Evolutionary conservation across 352 stramenopile genomes (phyloP), one percentile per base, ranked within the genome.

Genomic region (Phytophthora uliginosa): DNA sequence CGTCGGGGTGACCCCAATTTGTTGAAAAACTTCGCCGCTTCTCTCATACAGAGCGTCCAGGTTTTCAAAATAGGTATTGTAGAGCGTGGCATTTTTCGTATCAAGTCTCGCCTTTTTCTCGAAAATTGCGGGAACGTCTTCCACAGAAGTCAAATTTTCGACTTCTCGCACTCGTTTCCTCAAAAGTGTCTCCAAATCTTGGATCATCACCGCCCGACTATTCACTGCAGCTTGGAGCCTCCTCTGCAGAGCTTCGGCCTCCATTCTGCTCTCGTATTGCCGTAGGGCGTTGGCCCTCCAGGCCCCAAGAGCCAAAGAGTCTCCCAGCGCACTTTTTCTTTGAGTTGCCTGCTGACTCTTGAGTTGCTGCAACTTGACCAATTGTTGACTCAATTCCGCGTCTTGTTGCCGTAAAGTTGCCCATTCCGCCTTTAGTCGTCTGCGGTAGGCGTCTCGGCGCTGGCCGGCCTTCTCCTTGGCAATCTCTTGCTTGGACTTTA

Each of bases 391-490:
- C 40, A 83, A 59, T 26, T 70, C 65, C 1, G 2, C 55, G 45
- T 75, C 59, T 31, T 74, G 42, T 24, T 58, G 15, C 0, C 73
- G 61, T 53, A 83, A 62, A 42, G 63, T 73, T 40, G 61, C 60
- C 69, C 74, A 59, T 62, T 83, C 76, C 7, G 13, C 48, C 51
- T 83, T 81, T 10, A 76, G 71, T 2, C 71, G 67, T 18, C 63
- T 59, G n/a, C 76, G 76, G 28, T 81, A 79, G 20, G 66, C 63
- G 24, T 83, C 72, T 56, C 64, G 62, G 26, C 72, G 61, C 8
- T 69, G 54, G 12, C 66, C 72, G 0, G 72, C 72, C 51, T 73
- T 71, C 38, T 63, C 28, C 57, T 54, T 74, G 8, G 63, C 60
- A 7, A 59, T 34, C 7, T 63, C 59, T 18, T 24, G 17, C 9